Evolutionary conservation across 805 yeast genomes (phyloP).

Genomic region (Saccharomycopsis sp.): DNA sequence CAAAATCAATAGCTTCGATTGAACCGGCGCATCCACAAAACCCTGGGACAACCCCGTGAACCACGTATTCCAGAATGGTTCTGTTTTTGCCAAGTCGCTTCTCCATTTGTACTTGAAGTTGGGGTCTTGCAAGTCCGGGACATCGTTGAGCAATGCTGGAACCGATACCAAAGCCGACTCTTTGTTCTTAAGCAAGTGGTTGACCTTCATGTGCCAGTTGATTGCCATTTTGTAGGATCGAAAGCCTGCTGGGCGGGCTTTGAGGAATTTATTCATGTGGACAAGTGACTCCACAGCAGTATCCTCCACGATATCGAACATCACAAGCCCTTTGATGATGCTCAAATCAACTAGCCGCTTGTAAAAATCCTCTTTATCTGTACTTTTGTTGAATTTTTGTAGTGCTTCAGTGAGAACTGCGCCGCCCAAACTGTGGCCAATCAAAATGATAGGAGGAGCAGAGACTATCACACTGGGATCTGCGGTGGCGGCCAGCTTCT

Average conservation of each 20-base stretch:
- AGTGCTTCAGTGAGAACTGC: slow-evolving; percentile 59
- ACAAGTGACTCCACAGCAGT: slow-evolving; percentile 66
- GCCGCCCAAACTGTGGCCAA: slow-evolving; percentile 95
- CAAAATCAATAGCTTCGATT: slow-evolving; percentile 61
- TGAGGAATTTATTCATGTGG: slow-evolving; percentile 59
- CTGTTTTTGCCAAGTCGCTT: slow-evolving; percentile 52
- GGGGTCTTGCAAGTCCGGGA: no score
- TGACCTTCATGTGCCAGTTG: slow-evolving; percentile 67
- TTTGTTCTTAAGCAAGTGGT: slow-evolving; percentile 43
- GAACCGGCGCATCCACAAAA: slow-evolving; percentile 39
- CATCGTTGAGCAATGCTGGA: slow-evolving; percentile 46
- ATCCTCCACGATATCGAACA: slow-evolving; percentile 92
- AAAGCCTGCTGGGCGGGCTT: slow-evolving; percentile 57
- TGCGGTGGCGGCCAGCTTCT: slow-evolving; percentile 15
- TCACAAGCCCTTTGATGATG: slow-evolving; percentile 53
- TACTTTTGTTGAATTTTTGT: slow-evolving; percentile 17
- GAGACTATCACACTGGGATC: not conserved
- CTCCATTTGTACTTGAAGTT: slow-evolving; percentile 43
- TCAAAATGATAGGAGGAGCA: slow-evolving; percentile 44
- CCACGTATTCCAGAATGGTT: slow-evolving; percentile 77
- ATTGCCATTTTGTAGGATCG: slow-evolving; percentile 48
- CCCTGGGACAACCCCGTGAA: slow-evolving; percentile 54
- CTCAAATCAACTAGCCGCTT: slow-evolving; percentile 14
- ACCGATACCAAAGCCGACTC: slow-evolving; percentile 69
- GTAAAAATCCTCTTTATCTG: slow-evolving; percentile 12